A percentile compares a stretch with the other conserved stretches of the same genome.
Conservation (phyloP, 2,329 filamentous ascomycete genomes). For the Clarireedia paspali region DNA sequence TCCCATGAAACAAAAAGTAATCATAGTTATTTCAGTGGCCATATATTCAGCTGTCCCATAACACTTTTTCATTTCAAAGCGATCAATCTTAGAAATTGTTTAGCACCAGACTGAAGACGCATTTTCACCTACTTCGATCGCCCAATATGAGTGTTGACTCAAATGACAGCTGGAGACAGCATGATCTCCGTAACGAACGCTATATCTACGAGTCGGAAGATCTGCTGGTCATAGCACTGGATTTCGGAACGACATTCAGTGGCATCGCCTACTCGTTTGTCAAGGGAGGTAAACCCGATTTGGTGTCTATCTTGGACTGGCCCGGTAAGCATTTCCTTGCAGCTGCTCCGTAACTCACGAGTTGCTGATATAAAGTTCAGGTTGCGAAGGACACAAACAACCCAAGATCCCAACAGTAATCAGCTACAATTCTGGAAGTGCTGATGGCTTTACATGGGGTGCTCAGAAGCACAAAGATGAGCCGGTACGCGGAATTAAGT, state of each 20-base stretch:
- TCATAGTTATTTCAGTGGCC: neutral
- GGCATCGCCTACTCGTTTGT: slow-evolving; percentile 15
- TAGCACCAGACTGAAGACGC: neutral
- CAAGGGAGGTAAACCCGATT: neutral
- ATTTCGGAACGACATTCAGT: slow-evolving; percentile 20
- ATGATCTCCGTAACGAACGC: neutral
- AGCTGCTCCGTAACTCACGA: neutral
- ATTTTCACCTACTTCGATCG: neutral
- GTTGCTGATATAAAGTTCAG: neutral
- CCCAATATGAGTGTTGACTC: neutral
- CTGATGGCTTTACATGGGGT: slow-evolving; percentile 11
- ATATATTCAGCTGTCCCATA: neutral
- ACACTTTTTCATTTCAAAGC: no score
- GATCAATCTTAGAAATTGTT: no score
- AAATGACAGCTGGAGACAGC: no score
- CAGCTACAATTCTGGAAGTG: slow-evolving; percentile 8
- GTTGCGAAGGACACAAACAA: neutral
- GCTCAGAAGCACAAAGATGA: slow-evolving; percentile 1
- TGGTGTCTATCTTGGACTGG: slow-evolving; percentile 12
- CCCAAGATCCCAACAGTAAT: slow-evolving; percentile 14
- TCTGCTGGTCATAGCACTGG: slow-evolving; percentile 14
- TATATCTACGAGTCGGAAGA: slow-evolving; percentile 2
- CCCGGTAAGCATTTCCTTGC: slow-evolving; percentile 12
- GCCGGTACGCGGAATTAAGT: slow-evolving; percentile 18
- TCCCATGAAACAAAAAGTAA: neutral